Evolutionary conservation across 176 grass and related monocot genomes (phyloP), one percentile per base, ranked within the genome.

Genomic region (Bothriochloa decipiens): DNA sequence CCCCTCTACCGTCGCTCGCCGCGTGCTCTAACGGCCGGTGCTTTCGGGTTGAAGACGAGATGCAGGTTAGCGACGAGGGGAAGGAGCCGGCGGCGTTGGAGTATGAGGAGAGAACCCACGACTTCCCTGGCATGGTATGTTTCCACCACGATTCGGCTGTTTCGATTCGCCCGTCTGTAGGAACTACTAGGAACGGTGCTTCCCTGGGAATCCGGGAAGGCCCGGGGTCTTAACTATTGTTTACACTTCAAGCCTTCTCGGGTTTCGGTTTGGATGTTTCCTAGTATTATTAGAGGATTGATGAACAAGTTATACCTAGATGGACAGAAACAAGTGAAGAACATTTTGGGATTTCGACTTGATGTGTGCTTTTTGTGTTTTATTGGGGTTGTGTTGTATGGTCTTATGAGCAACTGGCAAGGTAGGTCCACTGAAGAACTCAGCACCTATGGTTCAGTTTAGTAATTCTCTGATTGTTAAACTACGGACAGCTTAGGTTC

Each of bases 81-180:
- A 2, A 67, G 25, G 39, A 75, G 69, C 47, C 25, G 13, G 52
- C 14, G 8, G 52, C 41, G 23, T 23, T 77, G 50, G 65, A 60
- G 49, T 78, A 85, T 27, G 65, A 25, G 75, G 75, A 85, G 36
- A 58, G 74, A 61, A 1, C 4, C 10, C 83, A 85, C 35, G 47
- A 69, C 0, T 85, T 85, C 17, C 64, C 65, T 61, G 63, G 25
- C 49, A 28, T 69, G 74, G 74, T 85, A 60, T 61, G 65, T 0
- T 11, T 58, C n/a, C n/a, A n/a, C 16, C 14, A 22, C 8, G 42
- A 29, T 1, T 27, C 15, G 5, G 28, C 71, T 0, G 27, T 39
- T 3, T 65, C 12, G 12, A 10, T 14, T 23, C 17, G 26, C n/a
- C n/a, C 40, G 17, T n/a, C 15, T n/a, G 0, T 58, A 6, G 6